phyloP scores from a whole-genome alignment of 139 green algal species.

The Ostreobium quekettii region DNA sequence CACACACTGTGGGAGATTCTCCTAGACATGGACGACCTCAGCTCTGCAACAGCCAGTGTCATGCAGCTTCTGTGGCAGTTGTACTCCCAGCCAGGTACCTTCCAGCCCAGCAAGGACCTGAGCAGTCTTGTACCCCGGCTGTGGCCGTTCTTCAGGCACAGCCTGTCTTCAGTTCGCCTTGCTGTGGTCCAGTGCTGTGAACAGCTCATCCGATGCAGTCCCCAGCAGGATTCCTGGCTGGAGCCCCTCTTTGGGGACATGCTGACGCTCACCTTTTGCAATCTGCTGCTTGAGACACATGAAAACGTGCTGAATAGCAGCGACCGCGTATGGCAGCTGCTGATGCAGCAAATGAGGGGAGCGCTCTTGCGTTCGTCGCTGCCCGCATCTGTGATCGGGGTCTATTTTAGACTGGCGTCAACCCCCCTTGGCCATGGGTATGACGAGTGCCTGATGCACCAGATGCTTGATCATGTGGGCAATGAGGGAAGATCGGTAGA shows the following conservation, averaged over 20 bases:
- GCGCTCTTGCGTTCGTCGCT: neutral
- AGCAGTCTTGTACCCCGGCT: slow-evolving; percentile 42
- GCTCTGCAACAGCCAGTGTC: slow-evolving; percentile 41
- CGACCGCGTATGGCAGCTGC: slow-evolving; percentile 45
- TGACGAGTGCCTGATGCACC: slow-evolving; percentile 19
- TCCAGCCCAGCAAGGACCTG: slow-evolving; percentile 18
- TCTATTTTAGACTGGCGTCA: slow-evolving; percentile 30
- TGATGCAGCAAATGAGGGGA: slow-evolving; percentile 33
- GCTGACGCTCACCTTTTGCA: slow-evolving; percentile 63
- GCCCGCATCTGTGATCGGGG: neutral
- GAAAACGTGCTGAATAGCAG: slow-evolving; percentile 30
- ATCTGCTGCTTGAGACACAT: slow-evolving; percentile 63
- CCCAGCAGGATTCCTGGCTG: slow-evolving; percentile 29
- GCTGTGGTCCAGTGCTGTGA: slow-evolving; percentile 52
- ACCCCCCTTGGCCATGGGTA: slow-evolving; percentile 25
- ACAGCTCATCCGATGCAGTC: slow-evolving; percentile 31
- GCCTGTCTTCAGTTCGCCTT: slow-evolving; percentile 56
- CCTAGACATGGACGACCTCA: slow-evolving; percentile 72
- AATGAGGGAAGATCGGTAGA: too few relatives aligned
- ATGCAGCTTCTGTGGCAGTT: slow-evolving; percentile 19
- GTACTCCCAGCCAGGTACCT: neutral
- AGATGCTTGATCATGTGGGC: too few relatives aligned
- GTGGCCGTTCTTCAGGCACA: slow-evolving; percentile 76
- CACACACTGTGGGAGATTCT: slow-evolving; percentile 67
- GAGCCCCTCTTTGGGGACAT: slow-evolving; percentile 30